A percentile compares a stretch with the other conserved stretches of the same genome.
Conservation (phyloP, 129 eudicot species). For the Rutidosis leptorrhynchoides region DNA sequence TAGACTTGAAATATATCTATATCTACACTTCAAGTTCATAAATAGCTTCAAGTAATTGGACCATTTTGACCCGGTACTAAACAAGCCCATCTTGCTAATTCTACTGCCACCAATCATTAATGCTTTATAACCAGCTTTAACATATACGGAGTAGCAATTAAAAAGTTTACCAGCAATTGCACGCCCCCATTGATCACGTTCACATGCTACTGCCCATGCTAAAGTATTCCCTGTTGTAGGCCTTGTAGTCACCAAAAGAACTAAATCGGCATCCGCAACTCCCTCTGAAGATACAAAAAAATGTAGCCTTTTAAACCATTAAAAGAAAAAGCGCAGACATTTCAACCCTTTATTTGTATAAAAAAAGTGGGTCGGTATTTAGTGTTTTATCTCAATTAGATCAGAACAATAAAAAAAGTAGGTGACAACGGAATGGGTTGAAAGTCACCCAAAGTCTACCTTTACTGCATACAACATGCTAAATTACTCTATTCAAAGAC, state of each 20-base stretch:
- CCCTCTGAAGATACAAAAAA: constrained; percentile 55
- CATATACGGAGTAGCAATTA: background rate
- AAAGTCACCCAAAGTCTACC: background rate
- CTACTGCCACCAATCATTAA: background rate
- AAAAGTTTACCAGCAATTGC: constrained; percentile 82
- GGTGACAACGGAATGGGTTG: background rate
- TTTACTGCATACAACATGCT: background rate
- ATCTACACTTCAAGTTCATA: background rate
- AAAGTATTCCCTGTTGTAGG: constrained; percentile 96
- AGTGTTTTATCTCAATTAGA: background rate
- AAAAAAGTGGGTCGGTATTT: background rate
- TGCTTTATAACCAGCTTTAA: background rate
- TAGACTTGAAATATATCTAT: background rate
- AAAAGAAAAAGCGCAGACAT: background rate
- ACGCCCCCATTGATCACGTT: constrained; percentile 99
- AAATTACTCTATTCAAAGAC: background rate
- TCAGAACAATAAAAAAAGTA: background rate
- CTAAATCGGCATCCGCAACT: constrained; percentile 86
- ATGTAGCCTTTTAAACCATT: background rate
- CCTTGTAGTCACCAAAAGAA: constrained; percentile 93
- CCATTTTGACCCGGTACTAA: background rate
- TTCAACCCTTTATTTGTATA: background rate
- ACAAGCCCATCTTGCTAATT: background rate
- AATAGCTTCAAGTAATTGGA: background rate
- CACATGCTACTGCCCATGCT: constrained; percentile 99